Evolutionary conservation across 495 filamentous ascomycete genomes (phyloP).

Genomic region (Penicillium salamii): DNA sequence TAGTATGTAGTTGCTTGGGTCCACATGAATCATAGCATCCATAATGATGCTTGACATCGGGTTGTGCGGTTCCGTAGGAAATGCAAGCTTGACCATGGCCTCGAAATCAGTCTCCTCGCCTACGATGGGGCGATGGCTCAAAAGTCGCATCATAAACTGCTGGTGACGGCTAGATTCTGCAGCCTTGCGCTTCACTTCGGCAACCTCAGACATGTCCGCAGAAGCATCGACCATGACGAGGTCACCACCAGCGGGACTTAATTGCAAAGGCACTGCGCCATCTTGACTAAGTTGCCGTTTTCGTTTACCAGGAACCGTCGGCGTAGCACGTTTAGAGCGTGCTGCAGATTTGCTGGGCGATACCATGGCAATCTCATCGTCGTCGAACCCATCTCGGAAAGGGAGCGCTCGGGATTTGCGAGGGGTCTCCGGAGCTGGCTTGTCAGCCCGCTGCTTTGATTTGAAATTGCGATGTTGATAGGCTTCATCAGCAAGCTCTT

Average conservation of each 20-base stretch:
- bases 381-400: constrained; percentile 70
- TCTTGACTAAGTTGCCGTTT: constrained; percentile 56
- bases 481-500: constrained; percentile 60
- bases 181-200: constrained; percentile 8
- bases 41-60: constrained; percentile 57
- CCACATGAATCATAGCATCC: constrained; percentile 45
- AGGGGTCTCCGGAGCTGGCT: constrained; percentile 51
- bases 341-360: constrained; percentile 55
- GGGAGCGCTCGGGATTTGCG: constrained; percentile 54
- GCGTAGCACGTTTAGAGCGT: constrained; percentile 52
- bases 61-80: constrained; percentile 53
- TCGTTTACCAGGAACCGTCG: constrained; percentile 59
- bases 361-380: constrained; percentile 60
- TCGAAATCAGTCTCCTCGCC: constrained; percentile 55
- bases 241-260: constrained; percentile 41
- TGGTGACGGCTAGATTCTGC: constrained; percentile 9
- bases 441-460: constrained; percentile 37
- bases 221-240: constrained; percentile 21
- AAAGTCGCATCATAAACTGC: constrained; percentile 54
- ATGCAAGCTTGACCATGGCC: constrained; percentile 42
- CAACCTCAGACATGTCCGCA: constrained; percentile 20
- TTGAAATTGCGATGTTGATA: constrained; percentile 48
- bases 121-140: constrained; percentile 52
- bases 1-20: constrained; percentile 45
- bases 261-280: constrained; percentile 52